Evolutionary conservation across 192 early-diverging fungal genomes (phyloP).

Genomic region (Podila epicladia): DNA sequence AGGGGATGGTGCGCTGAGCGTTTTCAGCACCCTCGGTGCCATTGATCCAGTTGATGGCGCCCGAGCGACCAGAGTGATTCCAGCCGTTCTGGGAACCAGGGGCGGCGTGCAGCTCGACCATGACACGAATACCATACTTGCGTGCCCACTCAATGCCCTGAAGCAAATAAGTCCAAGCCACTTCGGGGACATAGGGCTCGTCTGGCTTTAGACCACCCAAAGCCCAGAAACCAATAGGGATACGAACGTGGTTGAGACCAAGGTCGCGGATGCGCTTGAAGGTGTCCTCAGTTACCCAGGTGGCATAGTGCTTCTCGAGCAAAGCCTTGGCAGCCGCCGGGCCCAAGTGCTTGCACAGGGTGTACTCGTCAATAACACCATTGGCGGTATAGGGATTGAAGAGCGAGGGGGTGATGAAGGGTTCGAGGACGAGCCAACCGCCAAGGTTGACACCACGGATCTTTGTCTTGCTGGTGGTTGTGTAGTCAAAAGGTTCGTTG

Average conservation of each 20-base stretch:
- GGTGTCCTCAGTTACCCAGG: constrained; percentile 70
- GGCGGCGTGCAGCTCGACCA: constrained; percentile 74
- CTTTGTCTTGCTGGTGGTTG: constrained; percentile 25
- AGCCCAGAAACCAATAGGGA: constrained; percentile 81
- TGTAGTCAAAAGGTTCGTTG: constrained; percentile 52
- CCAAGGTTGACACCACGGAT: constrained; percentile 79
- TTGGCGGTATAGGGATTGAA: constrained; percentile 52
- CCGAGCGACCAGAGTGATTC: constrained; percentile 60
- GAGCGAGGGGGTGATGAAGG: constrained; percentile 60
- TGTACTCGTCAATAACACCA: constrained; percentile 70
- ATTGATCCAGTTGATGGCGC: constrained; percentile 53
- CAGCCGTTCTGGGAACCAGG: constrained; percentile 82
- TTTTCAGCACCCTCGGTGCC: constrained; percentile 55
- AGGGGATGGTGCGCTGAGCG: constrained; percentile 60
- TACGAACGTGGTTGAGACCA: constrained; percentile 74
- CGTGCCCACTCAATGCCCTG: constrained; percentile 69
- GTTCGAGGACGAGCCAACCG: constrained; percentile 76
- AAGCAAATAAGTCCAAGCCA: constrained; percentile 65
- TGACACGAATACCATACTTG: constrained; percentile 71
- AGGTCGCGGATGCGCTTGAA: constrained; percentile 61
- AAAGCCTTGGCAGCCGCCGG: constrained; percentile 57
- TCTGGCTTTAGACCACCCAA: constrained; percentile 49
- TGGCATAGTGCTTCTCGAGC: constrained; percentile 65
- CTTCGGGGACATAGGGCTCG: constrained; percentile 71
- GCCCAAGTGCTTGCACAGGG: constrained; percentile 65